Conservation (phyloP, 2,329 filamentous ascomycete species). For the Dactylellina cionopaga region DNA sequence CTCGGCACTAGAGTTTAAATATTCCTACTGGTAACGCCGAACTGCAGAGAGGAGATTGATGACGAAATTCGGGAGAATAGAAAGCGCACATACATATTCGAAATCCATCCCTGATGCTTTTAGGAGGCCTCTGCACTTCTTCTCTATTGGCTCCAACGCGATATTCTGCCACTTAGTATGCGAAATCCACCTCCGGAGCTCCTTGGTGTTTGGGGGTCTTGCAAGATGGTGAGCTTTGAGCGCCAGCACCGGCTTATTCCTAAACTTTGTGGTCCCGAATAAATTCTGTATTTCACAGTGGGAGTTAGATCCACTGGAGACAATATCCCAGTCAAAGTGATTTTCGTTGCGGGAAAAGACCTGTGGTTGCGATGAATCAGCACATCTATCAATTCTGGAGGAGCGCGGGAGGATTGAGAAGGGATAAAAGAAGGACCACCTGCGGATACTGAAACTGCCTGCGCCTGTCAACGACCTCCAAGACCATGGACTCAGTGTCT, state of each 20-base stretch:
- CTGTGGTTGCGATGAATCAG: background rate
- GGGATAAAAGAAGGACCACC: constrained; percentile 3
- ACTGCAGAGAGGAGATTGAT: too few species aligned
- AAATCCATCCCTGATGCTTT: constrained; percentile 10
- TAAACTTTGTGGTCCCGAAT: constrained; percentile 10
- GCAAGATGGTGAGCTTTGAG: background rate
- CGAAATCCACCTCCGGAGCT: constrained; percentile 9
- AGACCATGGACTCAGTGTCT: constrained; percentile 5
- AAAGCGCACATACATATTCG: constrained; percentile 20
- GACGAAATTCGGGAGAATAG: background rate
- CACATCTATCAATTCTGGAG: background rate
- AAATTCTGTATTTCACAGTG: background rate
- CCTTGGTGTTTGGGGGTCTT: background rate
- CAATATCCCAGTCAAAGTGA: background rate
- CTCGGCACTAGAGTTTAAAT: too few species aligned
- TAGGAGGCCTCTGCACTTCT: constrained; percentile 13
- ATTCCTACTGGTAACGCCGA: too few species aligned
- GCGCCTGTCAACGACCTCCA: constrained; percentile 22
- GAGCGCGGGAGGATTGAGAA: background rate
- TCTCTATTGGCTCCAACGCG: background rate
- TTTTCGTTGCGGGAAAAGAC: constrained; percentile 16
- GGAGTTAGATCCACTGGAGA: background rate
- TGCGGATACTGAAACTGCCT: background rate
- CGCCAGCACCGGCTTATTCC: constrained; percentile 1
- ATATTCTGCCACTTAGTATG: constrained; percentile 48